Conservation (phyloP, 345 rosid genomes). For the Euphorbia lathyris region DNA sequence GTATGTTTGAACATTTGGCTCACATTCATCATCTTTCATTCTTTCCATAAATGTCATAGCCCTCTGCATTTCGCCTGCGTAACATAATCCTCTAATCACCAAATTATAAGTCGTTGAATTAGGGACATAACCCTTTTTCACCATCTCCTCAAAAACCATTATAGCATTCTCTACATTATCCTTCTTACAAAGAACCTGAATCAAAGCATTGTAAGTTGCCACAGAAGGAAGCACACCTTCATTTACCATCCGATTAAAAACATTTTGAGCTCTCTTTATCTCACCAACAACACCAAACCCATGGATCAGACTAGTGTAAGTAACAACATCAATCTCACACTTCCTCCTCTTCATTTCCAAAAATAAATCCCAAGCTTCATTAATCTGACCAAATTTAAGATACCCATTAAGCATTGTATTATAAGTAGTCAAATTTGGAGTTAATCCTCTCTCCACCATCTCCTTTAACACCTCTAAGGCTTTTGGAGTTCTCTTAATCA, state of each 20-base stretch:
- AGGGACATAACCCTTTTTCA: constrained; percentile 66
- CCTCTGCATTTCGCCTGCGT: constrained; percentile 57
- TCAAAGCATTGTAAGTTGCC: constrained; percentile 78
- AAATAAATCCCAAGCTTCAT: constrained; percentile 80
- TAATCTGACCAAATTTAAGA: constrained; percentile 67
- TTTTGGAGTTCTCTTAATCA: constrained; percentile 66
- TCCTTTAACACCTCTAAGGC: constrained; percentile 80
- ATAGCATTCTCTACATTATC: constrained; percentile 75
- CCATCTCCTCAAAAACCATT: constrained; percentile 69
- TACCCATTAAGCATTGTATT: constrained; percentile 82
- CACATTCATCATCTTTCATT: constrained; percentile 62
- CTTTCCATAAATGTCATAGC: constrained; percentile 59
- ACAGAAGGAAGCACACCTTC: constrained; percentile 84
- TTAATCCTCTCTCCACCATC: constrained; percentile 72
- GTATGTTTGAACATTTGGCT: constrained; percentile 75
- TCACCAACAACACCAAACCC: constrained; percentile 78
- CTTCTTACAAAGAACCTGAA: constrained; percentile 89
- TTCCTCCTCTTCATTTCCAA: constrained; percentile 86
- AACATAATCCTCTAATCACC: constrained; percentile 80
- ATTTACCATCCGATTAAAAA: constrained; percentile 64
- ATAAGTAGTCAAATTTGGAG: constrained; percentile 58
- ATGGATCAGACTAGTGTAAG: constrained; percentile 74
- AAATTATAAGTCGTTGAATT: constrained; percentile 64
- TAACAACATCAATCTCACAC: constrained; percentile 69
- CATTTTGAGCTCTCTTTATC: constrained; percentile 54